Conservation (phyloP, 768 basidiomycete genomes). For the Leccinum variicolor region DNA sequence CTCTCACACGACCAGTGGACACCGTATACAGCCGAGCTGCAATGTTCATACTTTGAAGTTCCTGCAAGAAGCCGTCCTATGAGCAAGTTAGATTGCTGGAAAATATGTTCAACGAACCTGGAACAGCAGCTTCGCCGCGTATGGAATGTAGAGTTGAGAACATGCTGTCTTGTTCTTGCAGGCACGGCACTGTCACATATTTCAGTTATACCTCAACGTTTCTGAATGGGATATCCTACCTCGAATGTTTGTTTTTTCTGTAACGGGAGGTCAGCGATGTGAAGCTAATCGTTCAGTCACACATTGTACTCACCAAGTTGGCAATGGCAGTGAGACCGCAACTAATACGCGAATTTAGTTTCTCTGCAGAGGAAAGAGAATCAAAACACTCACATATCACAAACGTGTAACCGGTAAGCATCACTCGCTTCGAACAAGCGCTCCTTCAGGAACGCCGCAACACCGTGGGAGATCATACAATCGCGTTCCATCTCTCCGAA, state of each 20-base stretch:
- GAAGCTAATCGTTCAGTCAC: background rate
- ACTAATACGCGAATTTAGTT: conserved; percentile 36
- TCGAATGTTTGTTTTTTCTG: conserved; percentile 99
- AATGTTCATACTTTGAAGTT: conserved; percentile 95
- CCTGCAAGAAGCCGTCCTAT: conserved; percentile 39
- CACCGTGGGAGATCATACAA: conserved; percentile 99
- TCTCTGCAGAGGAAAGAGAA: background rate
- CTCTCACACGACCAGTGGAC: conserved; percentile 82
- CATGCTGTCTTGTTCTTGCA: conserved; percentile 97
- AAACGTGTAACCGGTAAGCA: conserved; percentile 92
- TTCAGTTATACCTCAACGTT: conserved; percentile 5
- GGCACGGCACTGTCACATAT: conserved; percentile 65
- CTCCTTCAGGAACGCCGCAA: conserved; percentile 97
- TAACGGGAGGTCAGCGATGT: conserved; percentile 4
- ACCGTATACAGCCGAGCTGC: conserved; percentile 84
- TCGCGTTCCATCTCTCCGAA: conserved; percentile 99
- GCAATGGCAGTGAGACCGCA: conserved; percentile 97
- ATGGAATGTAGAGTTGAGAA: conserved; percentile 90
- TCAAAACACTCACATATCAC: conserved; percentile 75
- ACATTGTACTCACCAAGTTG: conserved; percentile 66
- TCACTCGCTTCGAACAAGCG: conserved; percentile 92
- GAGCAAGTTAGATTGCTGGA: background rate
- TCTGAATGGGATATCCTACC: conserved; percentile 31
- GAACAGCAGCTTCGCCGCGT: conserved; percentile 95
- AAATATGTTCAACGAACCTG: conserved; percentile 52